Evolutionary conservation across 2,329 filamentous ascomycete species (phyloP).

Genomic region (Tolypocladium nubicola): DNA sequence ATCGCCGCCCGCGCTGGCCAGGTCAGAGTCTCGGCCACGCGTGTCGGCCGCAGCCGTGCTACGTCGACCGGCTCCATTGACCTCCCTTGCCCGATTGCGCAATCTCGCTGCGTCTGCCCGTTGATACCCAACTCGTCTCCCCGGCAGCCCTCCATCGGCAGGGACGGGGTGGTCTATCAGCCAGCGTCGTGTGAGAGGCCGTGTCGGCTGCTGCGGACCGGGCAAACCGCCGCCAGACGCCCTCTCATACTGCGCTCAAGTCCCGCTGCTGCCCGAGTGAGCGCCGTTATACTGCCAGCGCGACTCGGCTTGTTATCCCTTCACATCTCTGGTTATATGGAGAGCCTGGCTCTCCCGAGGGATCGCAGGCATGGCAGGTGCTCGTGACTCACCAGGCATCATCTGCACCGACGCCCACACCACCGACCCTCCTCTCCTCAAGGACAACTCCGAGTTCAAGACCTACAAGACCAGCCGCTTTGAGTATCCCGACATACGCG

Average conservation of each 20-base stretch:
- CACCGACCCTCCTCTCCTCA: slow-evolving; percentile 71
- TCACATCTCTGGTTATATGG: not conserved
- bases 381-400: not conserved
- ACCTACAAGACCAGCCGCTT: slow-evolving; percentile 62
- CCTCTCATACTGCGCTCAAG: not conserved
- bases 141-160: not conserved
- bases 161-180: not conserved
- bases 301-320: not conserved
- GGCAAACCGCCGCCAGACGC: not conserved
- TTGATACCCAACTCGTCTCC: not conserved
- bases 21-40: not conserved
- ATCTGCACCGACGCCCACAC: slow-evolving; percentile 26
- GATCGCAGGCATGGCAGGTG: slow-evolving; percentile 1
- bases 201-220: not conserved
- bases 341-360: not conserved
- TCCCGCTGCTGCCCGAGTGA: not conserved
- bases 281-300: not conserved
- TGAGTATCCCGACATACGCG: slow-evolving; percentile 65
- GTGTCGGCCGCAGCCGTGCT: not conserved
- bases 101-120: not conserved
- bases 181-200: not conserved
- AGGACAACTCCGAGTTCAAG: slow-evolving; percentile 60
- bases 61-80: no score
- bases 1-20: not conserved
- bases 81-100: not conserved